phyloP scores from a whole-genome alignment of 352 stramenopile genomes.

The Phytopythium aichiense region DNA sequence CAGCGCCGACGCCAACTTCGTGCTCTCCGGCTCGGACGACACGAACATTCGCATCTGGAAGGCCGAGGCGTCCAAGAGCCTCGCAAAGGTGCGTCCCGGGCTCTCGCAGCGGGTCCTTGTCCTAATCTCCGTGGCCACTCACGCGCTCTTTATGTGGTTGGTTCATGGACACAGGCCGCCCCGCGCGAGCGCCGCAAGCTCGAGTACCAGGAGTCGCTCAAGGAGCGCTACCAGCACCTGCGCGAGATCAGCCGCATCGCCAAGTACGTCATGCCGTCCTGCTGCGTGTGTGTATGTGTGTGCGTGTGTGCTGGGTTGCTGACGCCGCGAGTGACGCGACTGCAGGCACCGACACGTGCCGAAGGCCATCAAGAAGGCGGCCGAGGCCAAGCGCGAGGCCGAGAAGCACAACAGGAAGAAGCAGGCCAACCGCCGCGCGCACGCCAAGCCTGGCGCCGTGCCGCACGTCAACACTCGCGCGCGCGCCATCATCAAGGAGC shows the following conservation, averaged over 20 bases:
- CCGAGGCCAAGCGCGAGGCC: conserved; percentile 82
- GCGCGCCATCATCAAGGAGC: conserved; percentile 70
- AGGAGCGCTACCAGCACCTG: conserved; percentile 93
- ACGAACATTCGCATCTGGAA: conserved; percentile 99
- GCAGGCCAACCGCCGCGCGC: conserved; percentile 73
- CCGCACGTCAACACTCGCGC: conserved; percentile 70
- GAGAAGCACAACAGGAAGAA: conserved; percentile 83
- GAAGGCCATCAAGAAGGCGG: conserved; percentile 98
- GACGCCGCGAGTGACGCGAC: conserved; percentile 5
- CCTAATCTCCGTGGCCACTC: conserved; percentile 8
- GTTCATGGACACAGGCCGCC: conserved; percentile 27
- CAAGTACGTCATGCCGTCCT: conserved; percentile 49
- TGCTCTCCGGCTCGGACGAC: conserved; percentile 98
- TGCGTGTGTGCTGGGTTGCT: conserved; percentile 10
- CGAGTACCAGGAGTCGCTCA: conserved; percentile 97
- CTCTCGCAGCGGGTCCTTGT: neutral
- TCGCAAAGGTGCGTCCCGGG: conserved; percentile 78
- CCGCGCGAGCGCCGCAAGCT: conserved; percentile 88
- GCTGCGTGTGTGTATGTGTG: neutral
- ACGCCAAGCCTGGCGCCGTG: conserved; percentile 74
- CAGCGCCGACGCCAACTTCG: conserved; percentile 90
- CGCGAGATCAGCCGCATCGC: conserved; percentile 94
- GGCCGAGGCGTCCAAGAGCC: conserved; percentile 91
- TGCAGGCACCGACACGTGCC: conserved; percentile 92
- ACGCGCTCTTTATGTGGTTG: conserved; percentile 9